These are phyloP conservation scores for Daedaleopsis nitida DNA, from an alignment of 768 basidiomycete species.

Conservation along the genomic window DNA sequence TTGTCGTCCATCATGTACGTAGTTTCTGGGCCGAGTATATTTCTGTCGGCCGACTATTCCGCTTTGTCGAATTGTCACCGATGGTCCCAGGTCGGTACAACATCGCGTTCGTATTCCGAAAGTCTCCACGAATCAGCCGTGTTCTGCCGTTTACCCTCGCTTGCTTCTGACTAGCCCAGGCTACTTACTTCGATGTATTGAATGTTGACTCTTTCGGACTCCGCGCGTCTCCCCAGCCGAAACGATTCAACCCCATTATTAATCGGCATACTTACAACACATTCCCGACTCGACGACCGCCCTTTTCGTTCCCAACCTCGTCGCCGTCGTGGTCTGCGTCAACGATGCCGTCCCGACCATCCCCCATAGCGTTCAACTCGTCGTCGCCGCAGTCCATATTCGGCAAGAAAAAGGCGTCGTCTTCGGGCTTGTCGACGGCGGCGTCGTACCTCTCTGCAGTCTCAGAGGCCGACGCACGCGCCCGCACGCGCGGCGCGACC, in stretches of 20 bases:
- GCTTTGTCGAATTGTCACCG: neutral
- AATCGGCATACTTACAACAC: neutral
- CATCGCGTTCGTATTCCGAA: neutral
- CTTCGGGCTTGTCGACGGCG: slow-evolving; percentile 49
- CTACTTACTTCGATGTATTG: neutral
- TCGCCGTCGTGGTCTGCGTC: slow-evolving; percentile 9
- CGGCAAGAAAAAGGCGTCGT: slow-evolving; percentile 48
- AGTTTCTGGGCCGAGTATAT: too few species aligned
- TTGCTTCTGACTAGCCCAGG: neutral
- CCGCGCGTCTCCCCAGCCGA: neutral
- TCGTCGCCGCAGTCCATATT: slow-evolving; percentile 59
- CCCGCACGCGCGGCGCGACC: slow-evolving; percentile 48
- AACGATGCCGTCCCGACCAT: slow-evolving; percentile 41
- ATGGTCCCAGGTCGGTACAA: too few species aligned
- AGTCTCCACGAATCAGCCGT: neutral
- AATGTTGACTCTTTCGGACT: neutral
- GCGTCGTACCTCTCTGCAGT: slow-evolving; percentile 63
- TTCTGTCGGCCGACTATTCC: neutral
- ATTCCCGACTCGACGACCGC: neutral
- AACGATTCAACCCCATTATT: neutral
- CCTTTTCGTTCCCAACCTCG: slow-evolving; percentile 5
- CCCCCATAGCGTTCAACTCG: slow-evolving; percentile 66
- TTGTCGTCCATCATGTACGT: too few species aligned
- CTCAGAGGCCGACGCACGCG: slow-evolving; percentile 67
- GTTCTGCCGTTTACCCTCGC: neutral